Base-by-base conservation (phyloP, 192 early-diverging fungal species). In the Coemansia sp. region DNA sequence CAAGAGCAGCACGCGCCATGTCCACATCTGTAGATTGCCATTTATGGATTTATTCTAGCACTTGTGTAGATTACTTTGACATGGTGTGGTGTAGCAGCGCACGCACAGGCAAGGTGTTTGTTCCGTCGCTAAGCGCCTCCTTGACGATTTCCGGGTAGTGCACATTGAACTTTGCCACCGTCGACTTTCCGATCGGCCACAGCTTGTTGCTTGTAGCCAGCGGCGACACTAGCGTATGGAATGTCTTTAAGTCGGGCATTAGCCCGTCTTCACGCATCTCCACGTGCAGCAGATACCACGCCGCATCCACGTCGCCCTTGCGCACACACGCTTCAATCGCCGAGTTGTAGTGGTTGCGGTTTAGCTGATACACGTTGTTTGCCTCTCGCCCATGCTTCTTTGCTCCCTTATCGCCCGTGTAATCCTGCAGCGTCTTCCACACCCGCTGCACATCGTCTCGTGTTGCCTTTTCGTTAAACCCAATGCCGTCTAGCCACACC, bases 101-200 rank as follows among this genome's bases (percentile, higher is more conserved):
- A 18, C 70, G 68, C 41, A 67, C 65, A 42, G 73, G 55, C 29
- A 76, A 55, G 42, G 74, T 73, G 41, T 73, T 79, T 41, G 36
- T 76, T 12, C 69, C 70, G 65, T 74, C 68, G 16, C 67, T 52
- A 9, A 79, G 60, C 29, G 75, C 71, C 13, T 24, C 43, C 33
- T 66, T 46, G 47, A 77, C 68, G 34, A 79, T 69, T 12, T 68
- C 63, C 12, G 77, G 72, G 31, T 79, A 73, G 31, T 68, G 51
- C 59, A 20, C 29, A 44, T 71, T 72, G 52, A 79, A 84, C 46
- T 71, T 79, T 27, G 71, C 57, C 36, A 84, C 78, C 16, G 64
- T 74, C 24, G 68, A 61, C 60, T 84, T 84, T 34, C 82, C 78
- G 20, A 79, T 54, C 29, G 82, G 63, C 82, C 82, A 84, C 44